Conservation (phyloP, 768 basidiomycete genomes). For the Boletus subparvulus region DNA sequence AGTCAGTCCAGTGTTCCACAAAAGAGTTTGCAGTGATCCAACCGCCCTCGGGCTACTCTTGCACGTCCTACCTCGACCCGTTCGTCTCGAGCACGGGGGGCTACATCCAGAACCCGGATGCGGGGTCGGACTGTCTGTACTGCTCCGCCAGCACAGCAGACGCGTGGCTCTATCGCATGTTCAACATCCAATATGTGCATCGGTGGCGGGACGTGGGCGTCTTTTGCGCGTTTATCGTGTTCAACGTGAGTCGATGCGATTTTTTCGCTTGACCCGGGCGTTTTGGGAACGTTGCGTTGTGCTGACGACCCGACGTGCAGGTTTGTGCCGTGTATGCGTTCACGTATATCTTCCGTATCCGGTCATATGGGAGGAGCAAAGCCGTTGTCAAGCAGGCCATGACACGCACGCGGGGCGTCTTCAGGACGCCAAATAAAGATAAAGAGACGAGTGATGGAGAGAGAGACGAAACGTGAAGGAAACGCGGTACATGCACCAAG, state of each 20-base stretch:
- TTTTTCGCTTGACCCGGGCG: too few relatives aligned
- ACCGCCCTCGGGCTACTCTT: slow-evolving; percentile 47
- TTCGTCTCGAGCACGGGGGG: slow-evolving; percentile 47
- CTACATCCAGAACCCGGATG: slow-evolving; percentile 44
- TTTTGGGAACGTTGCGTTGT: too few relatives aligned
- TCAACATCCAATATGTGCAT: slow-evolving; percentile 61
- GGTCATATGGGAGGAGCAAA: slow-evolving; percentile 21
- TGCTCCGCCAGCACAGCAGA: slow-evolving; percentile 63
- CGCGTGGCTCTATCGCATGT: slow-evolving; percentile 40
- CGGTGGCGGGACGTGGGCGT: slow-evolving; percentile 51
- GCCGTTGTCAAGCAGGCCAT: neutral
- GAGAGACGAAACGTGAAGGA: neutral
- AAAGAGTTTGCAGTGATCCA: slow-evolving; percentile 59
- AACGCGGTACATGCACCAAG: neutral
- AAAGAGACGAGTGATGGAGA: neutral
- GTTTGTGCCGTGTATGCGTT: slow-evolving; percentile 45
- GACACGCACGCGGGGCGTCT: neutral
- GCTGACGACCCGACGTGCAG: slow-evolving; percentile 30
- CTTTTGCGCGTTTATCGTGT: slow-evolving; percentile 41
- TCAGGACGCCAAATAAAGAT: neutral
- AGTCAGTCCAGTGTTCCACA: slow-evolving; percentile 52
- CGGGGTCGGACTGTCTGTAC: slow-evolving; percentile 43
- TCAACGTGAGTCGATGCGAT: slow-evolving; percentile 39
- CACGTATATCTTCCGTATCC: slow-evolving; percentile 59
- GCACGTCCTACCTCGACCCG: slow-evolving; percentile 42